Conservation (phyloP, 1,284 basidiomycete species). For the Boletellus sp. region DNA sequence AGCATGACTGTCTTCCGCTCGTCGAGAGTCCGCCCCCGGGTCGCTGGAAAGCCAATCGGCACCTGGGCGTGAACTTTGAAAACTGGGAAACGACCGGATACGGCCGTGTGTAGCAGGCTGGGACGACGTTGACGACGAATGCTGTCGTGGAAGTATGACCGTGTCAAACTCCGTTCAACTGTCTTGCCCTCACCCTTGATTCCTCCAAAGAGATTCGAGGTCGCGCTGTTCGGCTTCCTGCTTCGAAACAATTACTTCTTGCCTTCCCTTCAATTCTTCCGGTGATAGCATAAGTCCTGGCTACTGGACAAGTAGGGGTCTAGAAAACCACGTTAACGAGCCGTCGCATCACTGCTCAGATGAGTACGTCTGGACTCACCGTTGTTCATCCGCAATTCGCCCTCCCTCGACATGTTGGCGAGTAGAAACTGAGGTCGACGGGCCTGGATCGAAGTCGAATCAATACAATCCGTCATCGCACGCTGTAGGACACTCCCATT, state of each 20-base stretch:
- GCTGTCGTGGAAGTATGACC: no score
- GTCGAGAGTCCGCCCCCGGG: no score
- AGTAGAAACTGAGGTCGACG: not conserved
- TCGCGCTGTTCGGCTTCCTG: not conserved
- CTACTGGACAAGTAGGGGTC: not conserved
- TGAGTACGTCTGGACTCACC: not conserved
- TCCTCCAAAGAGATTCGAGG: not conserved
- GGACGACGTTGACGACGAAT: no score
- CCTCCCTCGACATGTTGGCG: not conserved
- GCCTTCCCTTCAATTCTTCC: not conserved
- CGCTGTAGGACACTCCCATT: not conserved
- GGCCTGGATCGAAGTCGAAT: not conserved
- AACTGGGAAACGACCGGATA: no score
- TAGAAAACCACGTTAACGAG: not conserved
- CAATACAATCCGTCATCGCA: not conserved
- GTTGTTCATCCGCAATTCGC: not conserved
- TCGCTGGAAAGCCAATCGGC: no score
- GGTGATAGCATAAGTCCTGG: not conserved
- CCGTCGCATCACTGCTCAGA: not conserved
- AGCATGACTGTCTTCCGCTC: no score
- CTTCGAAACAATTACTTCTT: not conserved
- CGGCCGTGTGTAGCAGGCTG: no score
- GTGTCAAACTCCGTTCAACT: no score
- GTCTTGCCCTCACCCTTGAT: not conserved
- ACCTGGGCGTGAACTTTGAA: no score